Evolutionary conservation across 768 basidiomycete species (phyloP).

Genomic region (Pleurotus citrinopileatus): DNA sequence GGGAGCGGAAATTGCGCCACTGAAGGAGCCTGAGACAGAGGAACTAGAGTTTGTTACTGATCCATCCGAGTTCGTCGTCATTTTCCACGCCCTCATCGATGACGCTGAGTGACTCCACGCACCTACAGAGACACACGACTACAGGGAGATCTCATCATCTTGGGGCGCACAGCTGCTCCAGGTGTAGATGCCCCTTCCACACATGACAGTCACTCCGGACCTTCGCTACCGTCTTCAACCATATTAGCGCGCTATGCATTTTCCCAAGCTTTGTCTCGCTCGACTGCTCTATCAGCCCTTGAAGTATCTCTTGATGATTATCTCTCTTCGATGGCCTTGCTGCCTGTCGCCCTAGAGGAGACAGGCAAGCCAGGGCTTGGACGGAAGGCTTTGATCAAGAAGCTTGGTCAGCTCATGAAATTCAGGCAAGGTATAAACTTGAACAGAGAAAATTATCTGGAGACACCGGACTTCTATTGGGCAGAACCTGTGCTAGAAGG

Average conservation of each 20-base stretch:
- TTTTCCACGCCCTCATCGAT: constrained; percentile 10
- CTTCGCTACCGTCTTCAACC: constrained; percentile 61
- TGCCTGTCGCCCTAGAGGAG: constrained; percentile 72
- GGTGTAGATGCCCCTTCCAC: constrained; percentile 30
- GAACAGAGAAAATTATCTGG: constrained; percentile 84
- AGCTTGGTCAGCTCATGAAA: constrained; percentile 87
- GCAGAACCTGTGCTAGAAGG: constrained; percentile 88
- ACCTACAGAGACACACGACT: constrained; percentile 70
- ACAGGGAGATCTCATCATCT: constrained; percentile 89
- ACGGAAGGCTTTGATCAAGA: constrained; percentile 82
- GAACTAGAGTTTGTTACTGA: constrained; percentile 93
- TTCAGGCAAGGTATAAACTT: constrained; percentile 92
- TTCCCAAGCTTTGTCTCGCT: constrained; percentile 88
- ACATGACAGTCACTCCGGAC: neutral
- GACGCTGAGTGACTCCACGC: constrained; percentile 14
- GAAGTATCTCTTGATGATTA: constrained; percentile 84
- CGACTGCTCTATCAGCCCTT: constrained; percentile 83
- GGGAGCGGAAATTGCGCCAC: constrained; percentile 59
- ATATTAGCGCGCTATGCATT: constrained; percentile 87
- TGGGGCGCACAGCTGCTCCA: constrained; percentile 68
- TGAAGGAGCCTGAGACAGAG: constrained; percentile 77
- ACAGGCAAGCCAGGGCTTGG: constrained; percentile 85
- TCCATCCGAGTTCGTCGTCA: constrained; percentile 72
- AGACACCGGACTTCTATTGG: constrained; percentile 94
- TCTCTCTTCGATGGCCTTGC: constrained; percentile 74